Evolutionary conservation across 164 flowering plant species (phyloP), one percentile per base, ranked within the genome.

Genomic region (Saururus chinensis): DNA sequence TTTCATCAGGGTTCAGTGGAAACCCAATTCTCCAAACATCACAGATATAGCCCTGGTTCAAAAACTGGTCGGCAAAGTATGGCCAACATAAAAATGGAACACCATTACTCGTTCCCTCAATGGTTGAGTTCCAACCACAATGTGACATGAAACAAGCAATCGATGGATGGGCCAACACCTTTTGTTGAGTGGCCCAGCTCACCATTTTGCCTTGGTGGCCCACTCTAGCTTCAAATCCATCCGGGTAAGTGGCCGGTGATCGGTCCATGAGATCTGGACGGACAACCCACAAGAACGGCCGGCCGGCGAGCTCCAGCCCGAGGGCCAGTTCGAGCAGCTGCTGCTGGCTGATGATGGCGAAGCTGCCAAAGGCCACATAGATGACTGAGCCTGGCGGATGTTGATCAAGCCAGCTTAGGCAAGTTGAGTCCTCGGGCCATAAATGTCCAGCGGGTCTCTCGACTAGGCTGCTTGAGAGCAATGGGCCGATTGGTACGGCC

Each of bases 201-300:
- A 70, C 76, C 9, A 73, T 51, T 41, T 37, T 24, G 1, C 70
- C 67, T 12, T 25, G 12, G 4, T 19, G 22, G 9, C 37, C 37
- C 9, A 60, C 40, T 57, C 65, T 56, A 1, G 61, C 64, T 51
- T 8, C 11, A 54, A 71, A 74, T 11, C 72, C 73, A 59, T 74
- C 68, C 35, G 70, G 72, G 62, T 60, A 66, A 19, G 40, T 21
- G 11, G 22, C 57, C 1, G 23, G 7, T 0, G 26, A 22, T 0
- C 53, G 53, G 17, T 24, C 56, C 1, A 51, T 17, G 14, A 70
- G 58, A 54, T 70, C 66, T 16, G 69, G 64, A 21, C 79, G 60
- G 4, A 71, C 68, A 9, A 74, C 80, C 81, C 83, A 77, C 19
- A 80, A 41, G 66, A 80, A 73, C 9, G 74, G 79, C n/a, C 59